Base-by-base conservation (phyloP, 2,329 filamentous ascomycete species). In the Colletotrichum australisinense region DNA sequence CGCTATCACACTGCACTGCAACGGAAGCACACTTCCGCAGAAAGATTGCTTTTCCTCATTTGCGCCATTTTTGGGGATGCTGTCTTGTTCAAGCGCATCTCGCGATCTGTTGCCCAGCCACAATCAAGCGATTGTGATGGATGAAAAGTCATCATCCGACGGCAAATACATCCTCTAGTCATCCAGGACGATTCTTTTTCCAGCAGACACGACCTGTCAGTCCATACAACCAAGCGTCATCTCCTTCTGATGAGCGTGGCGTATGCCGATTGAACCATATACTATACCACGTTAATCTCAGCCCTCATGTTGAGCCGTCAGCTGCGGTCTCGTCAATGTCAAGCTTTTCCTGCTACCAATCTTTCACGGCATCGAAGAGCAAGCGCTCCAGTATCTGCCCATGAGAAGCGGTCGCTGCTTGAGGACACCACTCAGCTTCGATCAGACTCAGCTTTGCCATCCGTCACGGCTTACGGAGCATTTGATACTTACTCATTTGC, bases 121-220 rank as follows among this genome's bases (percentile, higher is more conserved):
- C 56, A 60, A 73, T 73, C 70, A 65, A 73, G 70, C 30, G 70
- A 73, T 73, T 70, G 42, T 19, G 8, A 32, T 26, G 38, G 42
- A 67, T 55, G 32, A 7, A 7, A 11, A 46, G 11, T 14, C 55
- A 35, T 30, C 19, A 52, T 24, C 22, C 28, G 38, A 42, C 2
- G 26, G 46, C 42, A 12, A 56, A 26, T 49, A n/a, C 19, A 22
- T 16, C 7, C 8, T n/a, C 42, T 19, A n/a, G 8, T 22, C 7
- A 3, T n/a, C 42, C 42, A 49, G 19, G 8, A n/a, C 7, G 8
- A 49, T 9, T 62, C 30, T 19, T 28, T 19, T 9, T 38, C 30
- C 22, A 19, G 30, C 14, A n/a, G 16, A 22, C 22, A 19, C 7
- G 30, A 3, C 16, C n/a, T 46, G 22, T 30, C 35, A 19, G 49